Conservation (phyloP, 441 rosid species). For the Populus tomentosa region DNA sequence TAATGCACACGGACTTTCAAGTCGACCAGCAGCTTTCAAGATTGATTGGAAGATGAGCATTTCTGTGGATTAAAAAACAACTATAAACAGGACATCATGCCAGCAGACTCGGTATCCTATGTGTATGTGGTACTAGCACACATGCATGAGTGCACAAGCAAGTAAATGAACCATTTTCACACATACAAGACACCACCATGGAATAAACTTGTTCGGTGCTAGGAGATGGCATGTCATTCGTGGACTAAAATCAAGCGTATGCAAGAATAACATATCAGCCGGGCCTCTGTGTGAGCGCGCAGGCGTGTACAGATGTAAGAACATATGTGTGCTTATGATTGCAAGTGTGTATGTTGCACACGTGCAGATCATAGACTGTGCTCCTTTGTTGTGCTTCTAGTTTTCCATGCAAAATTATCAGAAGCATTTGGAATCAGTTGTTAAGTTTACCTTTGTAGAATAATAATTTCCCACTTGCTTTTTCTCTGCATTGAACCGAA, state of each 20-base stretch:
- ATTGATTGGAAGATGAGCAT: background rate
- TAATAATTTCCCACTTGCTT: slow-evolving; percentile 98
- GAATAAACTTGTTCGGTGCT: background rate
- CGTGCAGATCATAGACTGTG: background rate
- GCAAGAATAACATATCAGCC: background rate
- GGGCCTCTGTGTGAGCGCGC: background rate
- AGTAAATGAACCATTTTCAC: background rate
- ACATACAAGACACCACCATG: background rate
- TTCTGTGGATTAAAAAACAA: background rate
- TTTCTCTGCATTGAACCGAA: slow-evolving; percentile 89
- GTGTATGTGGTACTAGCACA: background rate
- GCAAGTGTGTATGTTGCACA: background rate
- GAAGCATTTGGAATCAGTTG: slow-evolving; percentile 1
- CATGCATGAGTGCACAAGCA: background rate
- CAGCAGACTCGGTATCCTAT: background rate
- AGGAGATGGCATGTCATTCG: background rate
- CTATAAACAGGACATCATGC: background rate
- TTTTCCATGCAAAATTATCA: background rate
- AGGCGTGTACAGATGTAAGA: too few species aligned
- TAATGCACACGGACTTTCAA: background rate
- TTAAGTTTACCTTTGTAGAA: slow-evolving; percentile 70
- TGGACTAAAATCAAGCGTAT: background rate
- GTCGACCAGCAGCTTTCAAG: background rate
- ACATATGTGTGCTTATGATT: background rate
- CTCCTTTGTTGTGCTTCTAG: background rate